Conservation (phyloP, 805 yeast genomes). For the Wickerhamiella shivajii region DNA sequence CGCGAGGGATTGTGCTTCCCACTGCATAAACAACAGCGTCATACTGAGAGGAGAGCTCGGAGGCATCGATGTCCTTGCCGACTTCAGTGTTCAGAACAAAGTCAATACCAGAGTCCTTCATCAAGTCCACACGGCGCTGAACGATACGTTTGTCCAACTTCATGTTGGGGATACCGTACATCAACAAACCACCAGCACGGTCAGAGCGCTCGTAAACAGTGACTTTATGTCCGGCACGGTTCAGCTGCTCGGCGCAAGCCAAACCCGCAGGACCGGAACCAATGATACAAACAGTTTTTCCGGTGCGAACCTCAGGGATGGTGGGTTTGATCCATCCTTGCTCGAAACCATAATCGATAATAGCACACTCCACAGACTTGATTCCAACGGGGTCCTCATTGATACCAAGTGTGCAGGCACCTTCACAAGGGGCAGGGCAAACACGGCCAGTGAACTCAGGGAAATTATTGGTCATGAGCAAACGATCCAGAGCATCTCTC, state of each 20-base stretch:
- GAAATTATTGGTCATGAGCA: constrained; percentile 93
- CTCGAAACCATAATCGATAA: constrained; percentile 89
- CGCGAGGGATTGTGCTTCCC: constrained; percentile 95
- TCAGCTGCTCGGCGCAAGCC: constrained; percentile 93
- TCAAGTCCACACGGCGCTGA: constrained; percentile 79
- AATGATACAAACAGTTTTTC: constrained; percentile 68
- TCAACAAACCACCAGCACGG: constrained; percentile 90
- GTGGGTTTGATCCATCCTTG: constrained; percentile 90
- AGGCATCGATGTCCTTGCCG: constrained; percentile 69
- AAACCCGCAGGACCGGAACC: constrained; percentile 98
- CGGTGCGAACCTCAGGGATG: constrained; percentile 70
- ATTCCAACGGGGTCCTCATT: constrained; percentile 93
- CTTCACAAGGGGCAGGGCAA: constrained; percentile 99
- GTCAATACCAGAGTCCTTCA: constrained; percentile 78
- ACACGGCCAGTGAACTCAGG: constrained; percentile 97
- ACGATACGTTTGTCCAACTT: constrained; percentile 87
- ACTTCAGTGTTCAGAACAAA: constrained; percentile 65
- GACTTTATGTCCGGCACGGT: constrained; percentile 87
- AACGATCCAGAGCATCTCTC: constrained; percentile 82
- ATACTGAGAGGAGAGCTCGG: constrained; percentile 43
- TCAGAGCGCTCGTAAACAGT: constrained; percentile 89
- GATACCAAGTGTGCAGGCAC: constrained; percentile 88
- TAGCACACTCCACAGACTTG: constrained; percentile 89
- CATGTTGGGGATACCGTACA: constrained; percentile 99
- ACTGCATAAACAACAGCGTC: constrained; percentile 87